These are phyloP conservation scores for Spencermartinsiella ligniputridi DNA, from an alignment of 1,139 yeast genomes.

Conservation along the genomic window DNA sequence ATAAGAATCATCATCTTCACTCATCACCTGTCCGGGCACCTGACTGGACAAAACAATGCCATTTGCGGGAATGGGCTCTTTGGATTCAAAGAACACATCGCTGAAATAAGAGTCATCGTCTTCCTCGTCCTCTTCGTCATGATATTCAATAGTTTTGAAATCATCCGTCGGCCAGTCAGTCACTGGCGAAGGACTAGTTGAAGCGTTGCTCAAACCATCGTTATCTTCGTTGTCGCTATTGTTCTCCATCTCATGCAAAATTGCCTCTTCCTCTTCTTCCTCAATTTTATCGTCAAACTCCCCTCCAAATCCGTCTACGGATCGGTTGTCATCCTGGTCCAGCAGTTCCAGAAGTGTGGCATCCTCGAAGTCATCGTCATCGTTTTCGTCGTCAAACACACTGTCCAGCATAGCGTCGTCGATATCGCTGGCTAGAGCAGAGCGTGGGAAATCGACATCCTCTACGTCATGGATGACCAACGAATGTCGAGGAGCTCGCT, in stretches of 20 bases:
- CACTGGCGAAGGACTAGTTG: slow-evolving; percentile 15
- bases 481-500: not conserved
- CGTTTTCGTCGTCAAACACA: slow-evolving; percentile 10
- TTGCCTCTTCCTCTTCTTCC: slow-evolving; percentile 36
- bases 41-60: slow-evolving; percentile 15
- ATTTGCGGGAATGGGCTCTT: slow-evolving; percentile 14
- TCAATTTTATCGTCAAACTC: slow-evolving; percentile 28
- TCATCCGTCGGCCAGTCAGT: slow-evolving; percentile 20
- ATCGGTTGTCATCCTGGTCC: slow-evolving; percentile 21
- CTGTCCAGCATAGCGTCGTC: slow-evolving; percentile 12
- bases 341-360: slow-evolving; percentile 24
- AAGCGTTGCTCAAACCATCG: not conserved
- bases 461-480: slow-evolving; percentile 3
- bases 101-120: slow-evolving; percentile 29
- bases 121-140: slow-evolving; percentile 27
- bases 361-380: slow-evolving; percentile 23
- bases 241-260: slow-evolving; percentile 31
- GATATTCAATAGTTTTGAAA: slow-evolving; percentile 28
- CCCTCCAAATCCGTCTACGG: slow-evolving; percentile 33
- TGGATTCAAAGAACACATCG: slow-evolving; percentile 31
- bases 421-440: slow-evolving; percentile 1
- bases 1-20: slow-evolving; percentile 38
- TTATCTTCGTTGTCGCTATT: slow-evolving; percentile 15
- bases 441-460: slow-evolving; percentile 11
- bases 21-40: slow-evolving; percentile 9